Evolutionary conservation across 352 stramenopile species (phyloP).

Genomic region (Aphanomyces stellatus): DNA sequence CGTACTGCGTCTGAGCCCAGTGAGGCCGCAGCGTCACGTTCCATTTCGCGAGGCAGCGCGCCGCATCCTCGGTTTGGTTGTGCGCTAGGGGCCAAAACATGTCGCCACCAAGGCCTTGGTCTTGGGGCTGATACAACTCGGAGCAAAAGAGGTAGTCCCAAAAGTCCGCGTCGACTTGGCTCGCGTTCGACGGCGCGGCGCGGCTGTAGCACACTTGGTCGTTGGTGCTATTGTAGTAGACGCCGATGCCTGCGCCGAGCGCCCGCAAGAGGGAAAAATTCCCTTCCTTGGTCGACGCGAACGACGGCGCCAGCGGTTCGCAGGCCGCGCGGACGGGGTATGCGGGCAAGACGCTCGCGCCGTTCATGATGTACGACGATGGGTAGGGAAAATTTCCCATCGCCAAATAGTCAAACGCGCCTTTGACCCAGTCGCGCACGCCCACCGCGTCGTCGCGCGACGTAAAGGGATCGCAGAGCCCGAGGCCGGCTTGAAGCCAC

Average conservation of each 20-base stretch:
- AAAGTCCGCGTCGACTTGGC: constrained; percentile 35
- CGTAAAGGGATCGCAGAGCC: constrained; percentile 25
- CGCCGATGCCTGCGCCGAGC: constrained; percentile 47
- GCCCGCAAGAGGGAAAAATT: constrained; percentile 29
- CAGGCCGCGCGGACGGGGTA: constrained; percentile 35
- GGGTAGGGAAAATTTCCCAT: constrained; percentile 45
- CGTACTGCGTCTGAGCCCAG: constrained; percentile 59
- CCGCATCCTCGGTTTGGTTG: too few relatives aligned
- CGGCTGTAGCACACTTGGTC: constrained; percentile 47
- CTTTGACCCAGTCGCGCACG: constrained; percentile 16
- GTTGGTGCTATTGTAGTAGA: constrained; percentile 71
- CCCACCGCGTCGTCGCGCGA: constrained; percentile 22
- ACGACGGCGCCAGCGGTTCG: constrained; percentile 25
- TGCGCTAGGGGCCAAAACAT: constrained; percentile 79
- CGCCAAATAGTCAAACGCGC: constrained; percentile 28
- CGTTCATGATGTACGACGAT: constrained; percentile 44
- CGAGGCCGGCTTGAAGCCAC: constrained; percentile 24
- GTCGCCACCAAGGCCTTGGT: constrained; percentile 50
- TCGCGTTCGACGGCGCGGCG: neutral
- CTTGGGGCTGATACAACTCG: constrained; percentile 60
- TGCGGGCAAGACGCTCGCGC: constrained; percentile 26
- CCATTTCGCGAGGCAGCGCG: constrained; percentile 50
- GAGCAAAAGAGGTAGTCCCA: constrained; percentile 72
- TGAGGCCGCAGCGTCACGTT: constrained; percentile 39
- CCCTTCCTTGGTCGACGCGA: constrained; percentile 19